Percentiles rank a stretch among this genome's conserved stretches.
phyloP scores from a whole-genome alignment of 2,329 filamentous ascomycete genomes.

The Alternaria rosae region DNA sequence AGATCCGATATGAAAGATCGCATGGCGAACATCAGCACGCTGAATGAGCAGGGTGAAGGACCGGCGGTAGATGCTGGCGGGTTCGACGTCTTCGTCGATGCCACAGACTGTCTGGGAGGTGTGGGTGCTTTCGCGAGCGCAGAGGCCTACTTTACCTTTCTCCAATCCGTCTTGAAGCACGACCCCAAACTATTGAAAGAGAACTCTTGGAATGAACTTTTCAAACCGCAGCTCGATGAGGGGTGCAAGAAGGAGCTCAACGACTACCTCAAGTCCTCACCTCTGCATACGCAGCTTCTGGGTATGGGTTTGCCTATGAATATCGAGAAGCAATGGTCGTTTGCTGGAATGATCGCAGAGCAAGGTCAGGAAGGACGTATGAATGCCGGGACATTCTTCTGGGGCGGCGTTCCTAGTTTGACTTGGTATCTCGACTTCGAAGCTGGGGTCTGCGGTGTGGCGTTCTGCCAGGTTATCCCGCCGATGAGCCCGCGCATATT shows the following conservation, averaged over 20 bases:
- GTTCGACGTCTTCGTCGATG: not conserved
- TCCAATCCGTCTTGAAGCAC: conserved; percentile 33
- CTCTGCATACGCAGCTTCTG: conserved; percentile 13
- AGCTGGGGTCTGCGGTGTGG: conserved; percentile 19
- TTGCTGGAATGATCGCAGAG: not conserved
- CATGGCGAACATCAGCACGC: conserved; percentile 38
- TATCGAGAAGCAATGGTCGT: conserved; percentile 1
- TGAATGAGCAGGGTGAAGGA: conserved; percentile 11
- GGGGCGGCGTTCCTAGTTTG: conserved; percentile 18
- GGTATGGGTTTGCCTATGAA: conserved; percentile 10
- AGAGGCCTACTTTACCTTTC: conserved; percentile 41
- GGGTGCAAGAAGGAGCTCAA: conserved; percentile 20
- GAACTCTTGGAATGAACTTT: conserved; percentile 35
- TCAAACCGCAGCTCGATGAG: conserved; percentile 39
- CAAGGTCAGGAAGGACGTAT: conserved; percentile 11
- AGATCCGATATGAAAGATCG: conserved; percentile 28
- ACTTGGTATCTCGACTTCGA: conserved; percentile 15
- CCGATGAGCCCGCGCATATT: conserved; percentile 17
- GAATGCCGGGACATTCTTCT: conserved; percentile 9
- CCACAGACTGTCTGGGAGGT: conserved; percentile 35
- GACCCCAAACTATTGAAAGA: conserved; percentile 25
- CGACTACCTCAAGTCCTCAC: conserved; percentile 23
- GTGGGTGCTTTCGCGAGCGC: conserved; percentile 28
- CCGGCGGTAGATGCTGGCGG: not conserved
- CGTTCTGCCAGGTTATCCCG: conserved; percentile 17